A percentile compares a stretch with the other conserved stretches of the same genome.
Conservation (phyloP, 345 rosid species). For the Rhizophora apiculata region DNA sequence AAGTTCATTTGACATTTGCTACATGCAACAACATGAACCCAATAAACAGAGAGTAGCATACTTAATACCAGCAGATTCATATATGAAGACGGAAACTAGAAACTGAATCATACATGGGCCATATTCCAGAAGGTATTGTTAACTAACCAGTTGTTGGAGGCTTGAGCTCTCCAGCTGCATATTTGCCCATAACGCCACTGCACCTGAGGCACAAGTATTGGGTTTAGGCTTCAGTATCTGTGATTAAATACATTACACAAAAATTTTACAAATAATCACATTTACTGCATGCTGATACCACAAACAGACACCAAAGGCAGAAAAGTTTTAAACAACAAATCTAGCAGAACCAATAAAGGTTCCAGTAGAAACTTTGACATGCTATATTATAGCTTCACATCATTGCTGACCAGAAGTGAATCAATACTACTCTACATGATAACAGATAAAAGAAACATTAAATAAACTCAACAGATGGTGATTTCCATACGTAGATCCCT, state of each 20-base stretch:
- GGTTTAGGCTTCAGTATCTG: slow-evolving; percentile 3
- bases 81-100: background rate
- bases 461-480: too few species aligned
- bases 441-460: too few species aligned
- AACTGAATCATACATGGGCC: background rate
- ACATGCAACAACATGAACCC: too few species aligned
- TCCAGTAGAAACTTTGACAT: background rate
- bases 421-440: too few species aligned
- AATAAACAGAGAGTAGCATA: background rate
- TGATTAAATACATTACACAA: background rate
- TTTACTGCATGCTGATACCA: too few species aligned
- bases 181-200: slow-evolving; percentile 97
- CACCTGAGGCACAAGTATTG: slow-evolving; percentile 52
- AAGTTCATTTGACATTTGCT: too few species aligned
- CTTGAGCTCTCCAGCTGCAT: slow-evolving; percentile 96
- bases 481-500: too few species aligned
- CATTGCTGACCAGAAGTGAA: too few species aligned
- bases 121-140: slow-evolving; percentile 2
- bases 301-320: background rate
- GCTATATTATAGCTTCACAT: too few species aligned
- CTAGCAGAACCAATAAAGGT: background rate
- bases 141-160: slow-evolving; percentile 82
- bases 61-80: background rate
- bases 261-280: background rate
- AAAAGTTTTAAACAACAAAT: background rate